Evolutionary conservation across 106 monocot genomes (phyloP), one percentile per base, ranked within the genome.

Genomic region (Xerophyta viscosa): DNA sequence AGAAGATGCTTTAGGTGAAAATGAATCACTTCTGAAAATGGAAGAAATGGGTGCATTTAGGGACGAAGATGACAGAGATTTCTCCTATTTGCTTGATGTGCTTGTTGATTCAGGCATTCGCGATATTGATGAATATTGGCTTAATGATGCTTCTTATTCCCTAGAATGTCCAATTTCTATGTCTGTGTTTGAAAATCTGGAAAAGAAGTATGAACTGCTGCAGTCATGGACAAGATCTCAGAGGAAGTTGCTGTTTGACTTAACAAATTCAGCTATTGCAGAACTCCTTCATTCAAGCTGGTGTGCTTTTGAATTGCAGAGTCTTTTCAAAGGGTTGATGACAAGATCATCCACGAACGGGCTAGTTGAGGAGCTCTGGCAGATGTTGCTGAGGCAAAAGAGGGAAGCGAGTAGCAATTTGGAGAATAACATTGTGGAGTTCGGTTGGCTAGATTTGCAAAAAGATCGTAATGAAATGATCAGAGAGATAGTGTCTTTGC

Each of bases 211-310:
- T 49, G n/a, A 25, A 17, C 54, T 10, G 18, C 42, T 65, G 24
- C 23, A n/a, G 19, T 48, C 45, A 18, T 94, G 84, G 88, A 42
- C 77, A 24, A 84, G 42, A 55, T 64, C 62, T 12, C 81, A 94
- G 11, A 88, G 94, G 49, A 84, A 62, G 50, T 50, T 94, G 39
- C 41, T 84, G 15, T 88, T 88, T 73, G 94, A 94, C 73, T 51
- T 69, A 24, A 64, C 64, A 29, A 94, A 81, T 63, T 72, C 61
- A 3, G 58, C 72, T 29, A 24, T 88, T 7, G 46, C 57, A 5
- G 64, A 67, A 29, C 20, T 62, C 20, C 55, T 81, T 13, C 58
- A 61, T 22, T 61, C 71, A 14, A 62, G 58, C 31, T 56, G 63
- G 31, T 78, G 78, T 42, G 30, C 64, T 7, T 58, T 76, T 27